Base-by-base conservation (phyloP, 805 yeast genomes). In the Kluyveromyces aestuarii region DNA sequence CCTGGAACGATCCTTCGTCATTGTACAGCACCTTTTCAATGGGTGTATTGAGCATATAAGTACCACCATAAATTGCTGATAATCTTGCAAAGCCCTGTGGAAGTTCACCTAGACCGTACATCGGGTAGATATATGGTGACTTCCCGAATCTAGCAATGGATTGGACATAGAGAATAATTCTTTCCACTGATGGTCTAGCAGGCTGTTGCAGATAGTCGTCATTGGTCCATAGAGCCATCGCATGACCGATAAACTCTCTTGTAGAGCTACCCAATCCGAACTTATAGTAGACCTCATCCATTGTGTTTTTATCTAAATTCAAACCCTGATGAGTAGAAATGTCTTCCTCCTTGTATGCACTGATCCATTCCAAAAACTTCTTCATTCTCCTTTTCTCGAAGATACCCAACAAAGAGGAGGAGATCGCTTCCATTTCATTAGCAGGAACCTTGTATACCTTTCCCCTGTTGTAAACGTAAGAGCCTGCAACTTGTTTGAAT, bases 21-120 rank as follows among this genome's bases (percentile, higher is more conserved):
- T 76, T 80, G 67, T 82, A 90, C 45, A 86, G 74, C 17, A 90
- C 77, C 70, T 91, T 96, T 52, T 93, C 96, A 53, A 93, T 81
- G 44, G 97, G 96, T 33, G 96, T 91, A 65, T 89, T 96, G 63
- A 93, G 79, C 99, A 93, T 93, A 66, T 89, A 93, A 17, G 98
- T 91, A 61, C 99, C 99, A 55, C 99, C 99, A 63, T 93, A 89
- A 56, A 93, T 91, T 25, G 99, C 99, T 46, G 95, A 83, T 52
- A 93, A 79, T 66, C 99, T 79, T 10, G 98, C 97, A 72, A 93
- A 93, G 8, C 97, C 99, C 71, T 93, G 99, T n/a, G 99, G 99
- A 51, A 93, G 75, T 69, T 93, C 99, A 46, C 99, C 99, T 50
- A 93, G 76, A 8, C 99, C 99, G 63, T 93, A 93, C 61, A 91